phyloP scores from a whole-genome alignment of 1,139 yeast species.

The Eremothecium sinecaudum region DNA sequence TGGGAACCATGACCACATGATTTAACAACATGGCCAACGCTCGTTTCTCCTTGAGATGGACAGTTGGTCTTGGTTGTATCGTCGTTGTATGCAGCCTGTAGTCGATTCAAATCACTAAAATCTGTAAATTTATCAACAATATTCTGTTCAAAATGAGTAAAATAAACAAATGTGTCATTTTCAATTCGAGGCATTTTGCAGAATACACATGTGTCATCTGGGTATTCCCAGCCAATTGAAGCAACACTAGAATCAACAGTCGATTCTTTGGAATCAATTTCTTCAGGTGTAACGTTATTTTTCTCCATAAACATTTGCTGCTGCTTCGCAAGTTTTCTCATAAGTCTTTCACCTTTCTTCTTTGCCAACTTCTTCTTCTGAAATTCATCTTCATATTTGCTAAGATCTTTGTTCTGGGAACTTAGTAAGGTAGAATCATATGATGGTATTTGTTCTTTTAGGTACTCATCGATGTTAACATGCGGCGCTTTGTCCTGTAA shows the following conservation, averaged over 20 bases:
- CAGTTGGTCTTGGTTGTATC: neutral
- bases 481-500: constrained; percentile 30
- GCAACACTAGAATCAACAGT: constrained; percentile 31
- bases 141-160: constrained; percentile 24
- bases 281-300: constrained; percentile 32
- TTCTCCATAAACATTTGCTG: constrained; percentile 61
- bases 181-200: constrained; percentile 76
- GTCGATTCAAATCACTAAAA: constrained; percentile 6
- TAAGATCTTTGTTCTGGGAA: constrained; percentile 14
- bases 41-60: constrained; percentile 7
- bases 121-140: constrained; percentile 19
- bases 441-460: constrained; percentile 31
- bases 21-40: constrained; percentile 43
- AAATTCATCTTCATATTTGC: constrained; percentile 33
- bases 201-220: constrained; percentile 73
- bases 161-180: constrained; percentile 55
- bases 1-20: constrained; percentile 97
- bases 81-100: constrained; percentile 1
- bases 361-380: constrained; percentile 60
- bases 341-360: constrained; percentile 58
- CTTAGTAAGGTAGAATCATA: constrained; percentile 25
- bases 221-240: constrained; percentile 52
- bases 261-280: constrained; percentile 25
- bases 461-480: constrained; percentile 24
- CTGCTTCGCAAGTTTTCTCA: constrained; percentile 72